A percentile compares a stretch with the other conserved stretches of the same genome.
Conservation (phyloP, 768 basidiomycete genomes). For the Boletus speciosus region DNA sequence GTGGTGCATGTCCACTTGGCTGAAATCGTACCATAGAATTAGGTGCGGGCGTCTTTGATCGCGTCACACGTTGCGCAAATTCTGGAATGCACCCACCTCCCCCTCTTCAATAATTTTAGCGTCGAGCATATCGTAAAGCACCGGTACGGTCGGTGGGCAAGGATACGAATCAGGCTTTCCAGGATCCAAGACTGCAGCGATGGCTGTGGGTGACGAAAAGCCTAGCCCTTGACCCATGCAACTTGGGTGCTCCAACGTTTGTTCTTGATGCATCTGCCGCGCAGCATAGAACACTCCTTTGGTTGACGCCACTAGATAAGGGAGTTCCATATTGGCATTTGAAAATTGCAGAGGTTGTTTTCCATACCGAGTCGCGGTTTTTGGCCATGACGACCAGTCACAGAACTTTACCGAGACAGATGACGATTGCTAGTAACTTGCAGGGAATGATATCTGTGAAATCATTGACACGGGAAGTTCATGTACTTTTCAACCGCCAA, state of each 20-base stretch:
- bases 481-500: conserved; percentile 12
- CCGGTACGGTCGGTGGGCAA: conserved; percentile 12
- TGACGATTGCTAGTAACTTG: not conserved
- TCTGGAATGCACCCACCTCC: conserved; percentile 19
- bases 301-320: conserved; percentile 28
- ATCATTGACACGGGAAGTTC: conserved; percentile 18
- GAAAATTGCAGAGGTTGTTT: conserved; percentile 13
- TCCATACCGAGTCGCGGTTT: not conserved
- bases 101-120: conserved; percentile 9
- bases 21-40: conserved; percentile 7
- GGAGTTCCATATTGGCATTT: conserved; percentile 20
- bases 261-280: conserved; percentile 1
- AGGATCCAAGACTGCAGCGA: conserved; percentile 12
- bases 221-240: conserved; percentile 29
- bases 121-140: conserved; percentile 19
- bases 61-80: conserved; percentile 24
- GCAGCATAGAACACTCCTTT: conserved; percentile 23
- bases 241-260: conserved; percentile 8
- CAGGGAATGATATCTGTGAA: conserved; percentile 3
- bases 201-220: conserved; percentile 11
- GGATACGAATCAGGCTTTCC: conserved; percentile 17
- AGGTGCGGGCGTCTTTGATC: conserved; percentile 16
- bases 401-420: conserved; percentile 17
- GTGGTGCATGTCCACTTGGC: conserved; percentile 22
- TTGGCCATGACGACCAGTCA: conserved; percentile 24